Evolutionary conservation across 2,329 filamentous ascomycete genomes (phyloP), one percentile per base, ranked within the genome.

Genomic region (Xylaria sp.): DNA sequence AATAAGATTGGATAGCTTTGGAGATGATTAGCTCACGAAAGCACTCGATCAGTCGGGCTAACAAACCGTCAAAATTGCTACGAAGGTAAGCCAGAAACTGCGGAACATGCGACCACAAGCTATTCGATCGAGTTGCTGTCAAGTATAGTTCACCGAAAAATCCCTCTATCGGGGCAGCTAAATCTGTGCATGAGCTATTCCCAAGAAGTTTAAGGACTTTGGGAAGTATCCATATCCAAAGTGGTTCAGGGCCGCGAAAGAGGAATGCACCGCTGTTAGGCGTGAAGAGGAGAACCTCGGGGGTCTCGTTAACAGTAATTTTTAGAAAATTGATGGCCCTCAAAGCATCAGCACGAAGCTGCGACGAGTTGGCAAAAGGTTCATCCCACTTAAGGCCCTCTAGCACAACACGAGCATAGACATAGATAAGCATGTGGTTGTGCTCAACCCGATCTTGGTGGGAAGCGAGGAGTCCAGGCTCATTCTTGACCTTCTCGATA

Each of bases 371-470:
- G 67, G 88, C 84, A 77, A 94, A 92, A 2, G 89, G 90, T 73
- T 94, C 88, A 74, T 93, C 88, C 76, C 88, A 85, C 71, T 86
- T 85, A 55, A 92, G 84, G 53, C 85, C 86, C 73, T 94, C 92
- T 13, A 98, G 84, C 25, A 93, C 92, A 66, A 93, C 92, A 76
- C 92, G 91, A 59, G 91, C 86, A 74, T 96, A 92, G 70, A 97
- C 92, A 76, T 92, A 94, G 61, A 97, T 90, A 59, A 98, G 87
- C 80, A 94, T 92, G 75, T 94, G 91, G 74, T 97, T 95, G 78
- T 97, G 90, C 60, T 90, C 87, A 53, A 92, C 81, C 72, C 92
- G 90, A 53, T 92, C 89, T 70, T 91, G 87, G 1, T 84, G 76
- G 13, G 88, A 86, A 37, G 90, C 88, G 29, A 95, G 85, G 29